Conservation (phyloP, 768 basidiomycete genomes). For the Cystofilobasidium bisporidii region DNA sequence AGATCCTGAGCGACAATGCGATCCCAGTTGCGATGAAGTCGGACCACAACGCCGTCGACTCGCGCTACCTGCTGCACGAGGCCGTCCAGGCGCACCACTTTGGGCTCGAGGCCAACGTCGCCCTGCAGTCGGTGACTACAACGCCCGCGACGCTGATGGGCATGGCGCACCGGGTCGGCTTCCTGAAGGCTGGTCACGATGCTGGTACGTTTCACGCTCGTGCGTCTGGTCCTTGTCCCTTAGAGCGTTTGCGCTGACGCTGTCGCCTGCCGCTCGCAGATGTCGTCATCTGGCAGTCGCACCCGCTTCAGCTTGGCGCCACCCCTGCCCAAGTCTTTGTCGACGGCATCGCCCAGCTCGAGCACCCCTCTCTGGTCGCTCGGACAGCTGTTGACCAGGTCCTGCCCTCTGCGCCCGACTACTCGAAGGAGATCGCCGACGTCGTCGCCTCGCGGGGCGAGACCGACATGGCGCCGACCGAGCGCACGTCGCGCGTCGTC, state of each 20-base stretch:
- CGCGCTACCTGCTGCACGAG: conserved; percentile 46
- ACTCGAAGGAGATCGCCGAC: conserved; percentile 55
- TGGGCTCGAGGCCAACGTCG: conserved; percentile 48
- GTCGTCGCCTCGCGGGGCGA: conserved; percentile 43
- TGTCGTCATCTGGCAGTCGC: conserved; percentile 52
- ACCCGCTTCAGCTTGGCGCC: conserved; percentile 66
- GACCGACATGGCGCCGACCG: not conserved
- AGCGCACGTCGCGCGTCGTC: conserved; percentile 43
- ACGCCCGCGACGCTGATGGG: conserved; percentile 66
- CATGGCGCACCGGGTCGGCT: conserved; percentile 65
- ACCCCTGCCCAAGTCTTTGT: conserved; percentile 74
- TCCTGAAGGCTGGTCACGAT: conserved; percentile 59
- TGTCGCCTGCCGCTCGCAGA: conserved; percentile 45
- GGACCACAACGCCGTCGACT: conserved; percentile 41
- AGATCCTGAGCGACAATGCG: conserved; percentile 58
- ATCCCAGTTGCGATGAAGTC: conserved; percentile 4
- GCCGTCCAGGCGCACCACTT: conserved; percentile 47
- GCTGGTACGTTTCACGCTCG: conserved; percentile 50
- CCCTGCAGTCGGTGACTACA: conserved; percentile 43
- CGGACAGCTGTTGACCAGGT: conserved; percentile 44
- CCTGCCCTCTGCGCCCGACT: conserved; percentile 57
- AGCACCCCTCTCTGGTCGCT: conserved; percentile 10
- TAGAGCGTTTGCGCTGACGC: conserved; percentile 45
- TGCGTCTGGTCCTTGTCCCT: conserved; percentile 42
- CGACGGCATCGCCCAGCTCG: conserved; percentile 65